Percentiles rank a stretch among this genome's conserved stretches.
Conservation (phyloP, 2,329 filamentous ascomycete genomes). For the Phyllosticta capitalensis region DNA sequence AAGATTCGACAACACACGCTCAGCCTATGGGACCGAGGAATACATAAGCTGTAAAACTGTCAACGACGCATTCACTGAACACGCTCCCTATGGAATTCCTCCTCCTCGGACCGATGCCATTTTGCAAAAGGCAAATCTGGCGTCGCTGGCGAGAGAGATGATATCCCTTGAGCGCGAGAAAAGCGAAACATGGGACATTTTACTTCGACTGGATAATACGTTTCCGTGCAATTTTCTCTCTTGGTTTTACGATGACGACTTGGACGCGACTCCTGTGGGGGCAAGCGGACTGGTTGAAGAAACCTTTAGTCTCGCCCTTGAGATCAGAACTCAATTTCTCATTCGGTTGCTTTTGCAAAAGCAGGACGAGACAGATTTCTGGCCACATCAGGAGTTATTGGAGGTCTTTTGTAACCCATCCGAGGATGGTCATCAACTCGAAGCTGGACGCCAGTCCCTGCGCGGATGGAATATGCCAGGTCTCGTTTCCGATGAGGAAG, state of each 20-base stretch:
- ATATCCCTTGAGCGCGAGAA: constrained; percentile 21
- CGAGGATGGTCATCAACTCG: constrained; percentile 8
- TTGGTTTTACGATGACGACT: constrained; percentile 14
- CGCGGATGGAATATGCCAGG: constrained; percentile 27
- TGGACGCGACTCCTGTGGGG: background rate
- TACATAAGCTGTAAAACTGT: constrained; percentile 28
- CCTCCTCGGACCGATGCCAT: constrained; percentile 29
- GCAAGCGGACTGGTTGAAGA: constrained; percentile 31
- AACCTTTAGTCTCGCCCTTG: constrained; percentile 42
- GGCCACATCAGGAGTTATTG: constrained; percentile 31
- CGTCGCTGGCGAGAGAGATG: constrained; percentile 31
- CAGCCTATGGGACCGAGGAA: constrained; percentile 27
- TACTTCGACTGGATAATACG: constrained; percentile 23
- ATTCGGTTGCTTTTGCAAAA: constrained; percentile 39
- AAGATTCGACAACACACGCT: constrained; percentile 25
- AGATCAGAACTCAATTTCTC: constrained; percentile 47
- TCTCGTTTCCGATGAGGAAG: constrained; percentile 30
- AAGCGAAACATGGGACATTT: constrained; percentile 20
- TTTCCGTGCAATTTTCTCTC: constrained; percentile 28
- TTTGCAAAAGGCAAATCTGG: constrained; percentile 36
- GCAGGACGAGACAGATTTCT: constrained; percentile 23
- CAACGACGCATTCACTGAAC: background rate
- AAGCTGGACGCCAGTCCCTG: constrained; percentile 16
- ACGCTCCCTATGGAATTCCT: constrained; percentile 1
- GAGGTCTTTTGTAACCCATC: constrained; percentile 31